A percentile compares a stretch with the other conserved stretches of the same genome.
Conservation (phyloP, 1,139 yeast species). For the Scheffersomyces cryptocercus region DNA sequence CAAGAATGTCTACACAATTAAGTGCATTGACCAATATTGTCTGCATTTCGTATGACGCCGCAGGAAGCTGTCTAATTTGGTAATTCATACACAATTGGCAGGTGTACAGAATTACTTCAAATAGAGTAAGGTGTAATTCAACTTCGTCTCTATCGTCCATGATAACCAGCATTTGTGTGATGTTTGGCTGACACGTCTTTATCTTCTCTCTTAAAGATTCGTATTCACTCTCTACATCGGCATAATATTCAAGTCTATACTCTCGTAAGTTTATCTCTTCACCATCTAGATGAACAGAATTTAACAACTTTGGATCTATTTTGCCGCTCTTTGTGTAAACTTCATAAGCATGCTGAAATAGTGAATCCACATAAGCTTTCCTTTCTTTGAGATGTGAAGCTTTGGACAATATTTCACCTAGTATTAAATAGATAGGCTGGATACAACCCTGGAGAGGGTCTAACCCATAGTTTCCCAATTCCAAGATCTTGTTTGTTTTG, state of each 20-base stretch:
- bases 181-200: conserved; percentile 1
- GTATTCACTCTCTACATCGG: background rate
- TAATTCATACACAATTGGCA: conserved; percentile 4
- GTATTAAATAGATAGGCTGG: conserved; percentile 6
- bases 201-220: background rate
- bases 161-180: background rate
- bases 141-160: conserved; percentile 1
- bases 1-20: conserved; percentile 3
- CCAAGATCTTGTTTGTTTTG: conserved; percentile 1
- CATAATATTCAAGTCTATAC: conserved; percentile 1
- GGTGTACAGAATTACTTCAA: conserved; percentile 4
- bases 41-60: conserved; percentile 6
- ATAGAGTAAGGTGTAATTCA: conserved; percentile 5
- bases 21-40: conserved; percentile 2
- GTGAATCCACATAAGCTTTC: background rate
- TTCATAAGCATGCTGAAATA: background rate
- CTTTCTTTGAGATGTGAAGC: background rate
- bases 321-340: background rate
- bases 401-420: conserved; percentile 8
- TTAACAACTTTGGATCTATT: background rate
- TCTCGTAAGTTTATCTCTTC: conserved; percentile 1
- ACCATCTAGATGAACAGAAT: background rate
- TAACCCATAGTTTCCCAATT: conserved; percentile 11
- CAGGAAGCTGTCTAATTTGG: conserved; percentile 3
- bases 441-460: conserved; percentile 16